Percentiles rank a stretch among this genome's conserved stretches.
Conservation (phyloP, 208 protist species). For the Vickermania spadyakhi region DNA sequence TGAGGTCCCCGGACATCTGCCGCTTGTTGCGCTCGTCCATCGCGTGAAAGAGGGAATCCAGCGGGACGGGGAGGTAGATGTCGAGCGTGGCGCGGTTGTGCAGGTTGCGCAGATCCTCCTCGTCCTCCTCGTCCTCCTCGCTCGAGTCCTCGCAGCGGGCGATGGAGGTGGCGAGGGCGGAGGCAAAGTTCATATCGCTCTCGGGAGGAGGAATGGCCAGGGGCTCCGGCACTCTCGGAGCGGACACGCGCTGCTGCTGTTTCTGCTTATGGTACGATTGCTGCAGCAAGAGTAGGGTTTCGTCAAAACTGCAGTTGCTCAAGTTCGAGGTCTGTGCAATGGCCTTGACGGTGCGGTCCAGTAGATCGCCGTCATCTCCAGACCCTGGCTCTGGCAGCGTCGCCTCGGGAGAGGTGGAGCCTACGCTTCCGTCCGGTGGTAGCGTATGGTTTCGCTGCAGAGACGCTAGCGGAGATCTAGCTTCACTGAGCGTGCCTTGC, state of each 20-base stretch:
- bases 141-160: neutral
- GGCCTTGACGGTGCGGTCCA: constrained; percentile 1
- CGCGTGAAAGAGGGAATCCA: constrained; percentile 58
- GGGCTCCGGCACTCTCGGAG: neutral
- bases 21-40: constrained; percentile 47
- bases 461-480: neutral
- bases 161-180: neutral
- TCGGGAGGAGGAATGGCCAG: neutral
- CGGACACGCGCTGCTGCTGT: constrained; percentile 8
- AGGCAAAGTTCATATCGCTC: neutral
- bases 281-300: constrained; percentile 21
- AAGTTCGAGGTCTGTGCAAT: neutral
- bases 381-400: neutral
- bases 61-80: constrained; percentile 69
- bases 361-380: neutral
- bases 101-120: constrained; percentile 66
- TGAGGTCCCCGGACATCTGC: neutral
- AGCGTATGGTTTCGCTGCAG: neutral
- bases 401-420: neutral
- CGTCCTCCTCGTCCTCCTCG: constrained; percentile 45
- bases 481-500: neutral
- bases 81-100: constrained; percentile 76
- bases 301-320: constrained; percentile 19
- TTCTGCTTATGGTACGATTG: constrained; percentile 11
- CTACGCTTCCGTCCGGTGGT: neutral